Percentiles rank a stretch among this genome's conserved stretches.
These are phyloP conservation scores for Penicillium salamii DNA, from an alignment of 495 filamentous ascomycete genomes.

Conservation along the genomic window DNA sequence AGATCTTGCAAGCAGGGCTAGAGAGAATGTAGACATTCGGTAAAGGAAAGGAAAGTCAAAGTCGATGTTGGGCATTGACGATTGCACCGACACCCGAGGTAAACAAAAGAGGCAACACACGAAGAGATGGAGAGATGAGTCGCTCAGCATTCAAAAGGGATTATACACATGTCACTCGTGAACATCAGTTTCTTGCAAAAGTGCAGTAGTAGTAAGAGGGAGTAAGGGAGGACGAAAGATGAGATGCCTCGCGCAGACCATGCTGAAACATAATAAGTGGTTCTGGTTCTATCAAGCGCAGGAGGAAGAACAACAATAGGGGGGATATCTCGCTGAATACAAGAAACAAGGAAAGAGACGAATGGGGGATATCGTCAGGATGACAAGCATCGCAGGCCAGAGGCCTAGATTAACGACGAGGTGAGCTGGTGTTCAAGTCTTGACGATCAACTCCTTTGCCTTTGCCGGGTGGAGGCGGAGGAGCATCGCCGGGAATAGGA, in stretches of 20 bases:
- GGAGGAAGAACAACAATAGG: constrained; percentile 8
- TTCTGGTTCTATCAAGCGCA: constrained; percentile 27
- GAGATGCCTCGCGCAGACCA: constrained; percentile 23
- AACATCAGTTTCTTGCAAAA: constrained; percentile 29
- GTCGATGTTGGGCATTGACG: not conserved
- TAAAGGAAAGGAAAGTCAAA: not conserved
- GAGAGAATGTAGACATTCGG: not conserved
- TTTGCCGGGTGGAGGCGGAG: constrained; percentile 20
- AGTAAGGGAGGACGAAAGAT: constrained; percentile 6
- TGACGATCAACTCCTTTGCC: constrained; percentile 23
- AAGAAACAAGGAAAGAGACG: constrained; percentile 19
- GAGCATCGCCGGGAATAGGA: constrained; percentile 39
- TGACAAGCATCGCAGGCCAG: constrained; percentile 6
- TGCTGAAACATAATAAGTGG: constrained; percentile 12
- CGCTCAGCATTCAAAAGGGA: constrained; percentile 21
- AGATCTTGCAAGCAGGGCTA: constrained; percentile 14
- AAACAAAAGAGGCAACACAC: constrained; percentile 4
- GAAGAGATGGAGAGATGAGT: constrained; percentile 14
- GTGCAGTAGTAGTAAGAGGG: not conserved
- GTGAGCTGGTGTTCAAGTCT: constrained; percentile 4
- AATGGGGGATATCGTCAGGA: constrained; percentile 6
- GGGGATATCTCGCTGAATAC: constrained; percentile 25
- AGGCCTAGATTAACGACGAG: constrained; percentile 4
- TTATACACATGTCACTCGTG: constrained; percentile 41
- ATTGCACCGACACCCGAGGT: not conserved